These are phyloP conservation scores for Scedosporium minutisporum DNA, from an alignment of 2,329 filamentous ascomycete species.

Conservation along the genomic window DNA sequence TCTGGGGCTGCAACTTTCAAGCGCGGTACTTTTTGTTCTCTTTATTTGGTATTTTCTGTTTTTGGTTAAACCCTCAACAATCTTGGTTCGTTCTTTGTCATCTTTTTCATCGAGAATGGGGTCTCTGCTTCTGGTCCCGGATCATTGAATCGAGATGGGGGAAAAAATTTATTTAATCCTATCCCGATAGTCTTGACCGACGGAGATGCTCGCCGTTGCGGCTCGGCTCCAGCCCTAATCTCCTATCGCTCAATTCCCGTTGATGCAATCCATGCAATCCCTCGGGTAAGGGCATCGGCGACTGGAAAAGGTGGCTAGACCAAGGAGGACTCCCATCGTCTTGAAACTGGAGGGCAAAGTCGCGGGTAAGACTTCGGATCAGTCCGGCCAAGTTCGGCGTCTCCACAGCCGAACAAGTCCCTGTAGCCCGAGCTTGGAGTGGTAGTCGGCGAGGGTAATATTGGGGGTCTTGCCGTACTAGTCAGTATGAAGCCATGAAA, in stretches of 20 bases:
- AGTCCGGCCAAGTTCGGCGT: background rate
- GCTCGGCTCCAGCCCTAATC: background rate
- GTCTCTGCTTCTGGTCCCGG: background rate
- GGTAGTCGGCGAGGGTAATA: no score
- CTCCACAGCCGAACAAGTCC: background rate
- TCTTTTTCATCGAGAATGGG: background rate
- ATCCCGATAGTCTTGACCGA: background rate
- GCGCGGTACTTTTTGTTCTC: background rate
- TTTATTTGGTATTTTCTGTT: background rate
- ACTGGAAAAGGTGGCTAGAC: background rate
- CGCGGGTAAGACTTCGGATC: background rate
- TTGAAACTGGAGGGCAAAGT: background rate
- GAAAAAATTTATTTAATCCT: background rate
- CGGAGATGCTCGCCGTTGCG: background rate
- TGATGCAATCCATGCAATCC: background rate
- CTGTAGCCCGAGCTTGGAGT: background rate
- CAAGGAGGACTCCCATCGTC: background rate
- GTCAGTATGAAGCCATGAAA: no score
- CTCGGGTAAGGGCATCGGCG: background rate
- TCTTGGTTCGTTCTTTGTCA: no score
- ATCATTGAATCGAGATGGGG: background rate
- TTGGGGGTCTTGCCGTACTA: no score
- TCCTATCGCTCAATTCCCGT: background rate
- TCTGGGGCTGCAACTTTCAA: background rate
- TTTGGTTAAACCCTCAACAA: background rate